These are phyloP conservation scores for Lactifluus subvellereus DNA, from an alignment of 768 basidiomycete genomes.

Conservation along the genomic window DNA sequence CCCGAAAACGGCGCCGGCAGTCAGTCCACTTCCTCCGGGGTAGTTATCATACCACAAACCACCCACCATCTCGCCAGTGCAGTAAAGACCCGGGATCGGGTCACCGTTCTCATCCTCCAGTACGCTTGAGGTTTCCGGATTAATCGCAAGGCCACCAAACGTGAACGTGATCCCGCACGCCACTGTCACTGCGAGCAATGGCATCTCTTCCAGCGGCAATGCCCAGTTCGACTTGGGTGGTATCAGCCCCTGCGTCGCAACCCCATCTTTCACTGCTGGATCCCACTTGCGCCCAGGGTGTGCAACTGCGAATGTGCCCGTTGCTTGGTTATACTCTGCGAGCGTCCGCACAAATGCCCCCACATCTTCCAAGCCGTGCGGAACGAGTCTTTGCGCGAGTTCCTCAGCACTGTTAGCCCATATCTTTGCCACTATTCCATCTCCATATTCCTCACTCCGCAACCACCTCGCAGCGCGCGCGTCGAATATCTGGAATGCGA, in stretches of 20 bases:
- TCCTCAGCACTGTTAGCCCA: constrained; percentile 42
- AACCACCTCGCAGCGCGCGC: constrained; percentile 39
- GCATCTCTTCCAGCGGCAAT: constrained; percentile 43
- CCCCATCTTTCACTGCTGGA: constrained; percentile 57
- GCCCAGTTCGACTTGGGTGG: constrained; percentile 69
- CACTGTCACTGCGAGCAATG: constrained; percentile 62
- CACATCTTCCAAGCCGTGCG: constrained; percentile 43
- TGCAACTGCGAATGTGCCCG: constrained; percentile 34
- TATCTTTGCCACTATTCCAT: constrained; percentile 53
- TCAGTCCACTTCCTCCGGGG: constrained; percentile 64
- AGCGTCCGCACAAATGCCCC: constrained; percentile 43
- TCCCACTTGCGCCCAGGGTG: constrained; percentile 43
- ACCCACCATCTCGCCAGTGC: constrained; percentile 65
- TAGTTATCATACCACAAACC: constrained; percentile 61
- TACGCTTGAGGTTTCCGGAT: constrained; percentile 49
- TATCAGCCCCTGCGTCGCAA: constrained; percentile 45
- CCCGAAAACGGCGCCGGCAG: constrained; percentile 61
- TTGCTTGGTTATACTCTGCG: constrained; percentile 46
- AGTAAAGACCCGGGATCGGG: constrained; percentile 51
- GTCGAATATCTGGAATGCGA: constrained; percentile 65
- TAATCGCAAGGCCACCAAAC: constrained; percentile 61
- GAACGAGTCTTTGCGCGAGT: constrained; percentile 43
- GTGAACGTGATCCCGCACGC: constrained; percentile 69
- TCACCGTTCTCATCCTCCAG: constrained; percentile 37
- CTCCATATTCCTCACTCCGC: constrained; percentile 61